Evolutionary conservation across 2,329 filamentous ascomycete species (phyloP), one percentile per base, ranked within the genome.

Genomic region (Rhynchosporium agropyri): DNA sequence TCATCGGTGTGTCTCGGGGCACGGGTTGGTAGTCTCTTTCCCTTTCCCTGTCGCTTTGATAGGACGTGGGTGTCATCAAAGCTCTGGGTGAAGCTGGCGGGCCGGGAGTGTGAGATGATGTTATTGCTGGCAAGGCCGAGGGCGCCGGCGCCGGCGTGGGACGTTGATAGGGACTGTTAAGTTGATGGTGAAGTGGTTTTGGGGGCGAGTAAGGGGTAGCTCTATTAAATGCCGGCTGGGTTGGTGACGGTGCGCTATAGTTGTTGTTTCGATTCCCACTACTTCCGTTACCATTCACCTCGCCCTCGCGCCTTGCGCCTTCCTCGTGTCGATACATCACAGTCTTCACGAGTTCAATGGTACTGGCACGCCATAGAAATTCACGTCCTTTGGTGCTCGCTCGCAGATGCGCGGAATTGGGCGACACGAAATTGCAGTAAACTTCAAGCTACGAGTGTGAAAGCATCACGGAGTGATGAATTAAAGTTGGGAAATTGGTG

Each of bases 1-100:
- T 76, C 9, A 76, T 71, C 7, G 74, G 73, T 70, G 78, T 79
- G 58, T 79, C 77, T 69, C 73, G 74, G 60, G 71, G 63, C 31
- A 71, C 20, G 8, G 43, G 43, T 50, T 74, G 75, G 68, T 76
- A 77, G 31, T 59, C 57, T 38, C 42, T 43, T n/a, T 43, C 42
- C 42, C 42, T 43, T n/a, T 15, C 42, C 50, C 45, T 46, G 53
- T 74, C 72, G 63, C 72, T 72, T 51, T 67, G 69, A 66, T 72
- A 71, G 62, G 68, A 55, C 53, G 71, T 53, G 43, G 72, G 65
- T 50, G 69, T 61, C 48, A 69, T 64, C 51, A 69, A 63, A 29
- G 63, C 61, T 64, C 66, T 66, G 54, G 71, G 68, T 60, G 72
- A 73, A 56, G 67, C 67, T 65, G 69, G 69, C 48, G 65, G 68